A percentile compares a stretch with the other conserved stretches of the same genome.
These are phyloP conservation scores for Chaetomiaceae sp. DNA, from an alignment of 2,329 filamentous ascomycete genomes.

Conservation along the genomic window DNA sequence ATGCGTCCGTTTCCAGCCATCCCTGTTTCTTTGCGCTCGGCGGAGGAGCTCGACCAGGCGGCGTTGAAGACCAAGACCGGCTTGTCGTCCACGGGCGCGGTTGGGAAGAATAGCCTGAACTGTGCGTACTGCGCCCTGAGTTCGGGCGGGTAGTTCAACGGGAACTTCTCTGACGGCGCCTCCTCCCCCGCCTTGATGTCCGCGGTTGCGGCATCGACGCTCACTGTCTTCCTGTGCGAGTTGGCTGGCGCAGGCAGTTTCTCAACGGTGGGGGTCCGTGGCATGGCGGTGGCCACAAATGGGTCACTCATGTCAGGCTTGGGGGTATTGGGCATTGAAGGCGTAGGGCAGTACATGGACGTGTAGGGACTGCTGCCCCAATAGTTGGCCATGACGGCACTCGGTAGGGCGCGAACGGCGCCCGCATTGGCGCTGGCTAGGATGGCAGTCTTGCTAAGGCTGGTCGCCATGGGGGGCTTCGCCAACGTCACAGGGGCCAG, in stretches of 20 bases:
- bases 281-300: constrained; percentile 32
- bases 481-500: constrained; percentile 80
- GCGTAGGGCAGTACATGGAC: constrained; percentile 31
- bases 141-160: constrained; percentile 72
- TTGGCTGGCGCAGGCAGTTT: constrained; percentile 23
- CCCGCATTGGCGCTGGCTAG: constrained; percentile 66
- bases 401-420: constrained; percentile 69
- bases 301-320: constrained; percentile 35
- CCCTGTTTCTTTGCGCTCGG: constrained; percentile 39
- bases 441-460: constrained; percentile 80
- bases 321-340: constrained; percentile 24
- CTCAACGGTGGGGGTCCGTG: constrained; percentile 31
- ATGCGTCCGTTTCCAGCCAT: constrained; percentile 70
- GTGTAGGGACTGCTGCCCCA: constrained; percentile 87
- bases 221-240: constrained; percentile 42
- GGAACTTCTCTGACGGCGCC: constrained; percentile 53
- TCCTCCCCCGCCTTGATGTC: constrained; percentile 14
- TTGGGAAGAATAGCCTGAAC: constrained; percentile 86
- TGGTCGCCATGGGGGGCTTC: constrained; percentile 77
- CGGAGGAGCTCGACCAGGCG: constrained; percentile 64
- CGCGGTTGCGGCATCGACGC: constrained; percentile 36
- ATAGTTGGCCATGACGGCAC: constrained; percentile 84
- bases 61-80: constrained; percentile 89
- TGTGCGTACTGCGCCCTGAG: constrained; percentile 85
- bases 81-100: constrained; percentile 71